Base-by-base conservation (phyloP, 805 yeast species). In the Yamadazyma kitorensis region DNA sequence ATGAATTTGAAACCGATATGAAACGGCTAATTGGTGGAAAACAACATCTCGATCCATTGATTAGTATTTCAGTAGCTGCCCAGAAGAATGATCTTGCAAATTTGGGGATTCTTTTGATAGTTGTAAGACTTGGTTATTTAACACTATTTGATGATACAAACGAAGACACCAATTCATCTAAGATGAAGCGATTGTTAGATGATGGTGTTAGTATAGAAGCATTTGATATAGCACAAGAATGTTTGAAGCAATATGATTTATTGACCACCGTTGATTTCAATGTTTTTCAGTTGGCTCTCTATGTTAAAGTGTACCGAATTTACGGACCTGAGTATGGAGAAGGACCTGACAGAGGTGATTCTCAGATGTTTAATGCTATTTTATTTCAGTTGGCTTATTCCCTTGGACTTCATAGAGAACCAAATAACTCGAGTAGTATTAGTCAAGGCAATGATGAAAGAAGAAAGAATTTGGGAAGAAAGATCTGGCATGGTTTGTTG, bases 401-500 rank as follows among this genome's bases (percentile, higher is more conserved):
- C 25, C 67, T 81, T 43, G 89, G 88, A 0, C 49, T 81, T 15
- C 80, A 82, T 51, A 67, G 86, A 46, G 87, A 82, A 44, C 86
- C 88, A 0, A 68, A n/a, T n/a, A n/a, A n/a, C n/a, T n/a, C n/a
- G n/a, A n/a, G n/a, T n/a, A n/a, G n/a, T n/a, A n/a, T n/a, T n/a
- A n/a, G n/a, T n/a, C n/a, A n/a, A n/a, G n/a, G n/a, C n/a, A 43
- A 48, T 12, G 51, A 51, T 30, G 53, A 44, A 17, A 44, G 42
- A 25, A 25, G 29, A 3, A 40, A 50, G 45, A 54, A 61, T 33
- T 40, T 65, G 21, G 40, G 54, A 29, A 45, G 72, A 34, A 65
- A 65, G 33, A 54, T 63, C 23, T 66, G 72, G 72, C 54, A 46
- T 21, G 52, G 47, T 31, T 44, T 64, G 21, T 40, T 50, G 20